Conservation (phyloP, 768 basidiomycete genomes). For the Boletellus sp. region DNA sequence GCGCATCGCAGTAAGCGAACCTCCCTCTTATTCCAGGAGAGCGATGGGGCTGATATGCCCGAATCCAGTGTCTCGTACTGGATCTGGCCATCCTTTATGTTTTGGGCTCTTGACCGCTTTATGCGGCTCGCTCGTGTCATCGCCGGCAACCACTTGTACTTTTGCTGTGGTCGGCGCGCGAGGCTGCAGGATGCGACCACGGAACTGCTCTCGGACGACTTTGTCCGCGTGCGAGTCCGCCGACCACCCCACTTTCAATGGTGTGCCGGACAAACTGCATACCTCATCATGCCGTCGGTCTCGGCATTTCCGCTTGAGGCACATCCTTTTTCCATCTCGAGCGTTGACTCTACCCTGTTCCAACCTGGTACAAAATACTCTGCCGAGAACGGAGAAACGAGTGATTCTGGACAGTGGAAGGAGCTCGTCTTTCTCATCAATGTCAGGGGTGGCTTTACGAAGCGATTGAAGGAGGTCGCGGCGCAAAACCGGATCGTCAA, state of each 20-base stretch:
- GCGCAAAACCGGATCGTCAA: conserved; percentile 32
- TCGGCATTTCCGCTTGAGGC: conserved; percentile 46
- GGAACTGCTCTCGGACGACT: conserved; percentile 43
- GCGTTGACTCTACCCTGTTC: conserved; percentile 30
- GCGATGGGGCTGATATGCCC: neutral
- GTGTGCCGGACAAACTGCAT: conserved; percentile 54
- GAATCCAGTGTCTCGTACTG: conserved; percentile 18
- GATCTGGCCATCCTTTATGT: conserved; percentile 31
- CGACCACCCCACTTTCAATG: conserved; percentile 48
- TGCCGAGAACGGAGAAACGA: neutral
- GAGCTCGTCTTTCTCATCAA: conserved; percentile 58
- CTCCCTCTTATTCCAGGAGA: neutral
- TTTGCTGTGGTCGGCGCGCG: conserved; percentile 26
- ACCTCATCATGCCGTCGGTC: conserved; percentile 46
- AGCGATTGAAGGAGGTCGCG: conserved; percentile 38
- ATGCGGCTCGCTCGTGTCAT: conserved; percentile 46
- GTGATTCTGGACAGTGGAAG: conserved; percentile 23
- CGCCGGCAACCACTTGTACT: conserved; percentile 41
- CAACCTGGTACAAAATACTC: neutral
- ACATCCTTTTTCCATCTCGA: conserved; percentile 63
- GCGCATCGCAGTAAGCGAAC: conserved; percentile 13
- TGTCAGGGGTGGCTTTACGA: conserved; percentile 58
- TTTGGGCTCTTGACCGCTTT: conserved; percentile 45
- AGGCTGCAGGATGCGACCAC: conserved; percentile 35
- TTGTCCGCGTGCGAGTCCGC: conserved; percentile 45